Evolutionary conservation across 352 stramenopile species (phyloP).

Genomic region (Thalassiosira mediterranea): DNA sequence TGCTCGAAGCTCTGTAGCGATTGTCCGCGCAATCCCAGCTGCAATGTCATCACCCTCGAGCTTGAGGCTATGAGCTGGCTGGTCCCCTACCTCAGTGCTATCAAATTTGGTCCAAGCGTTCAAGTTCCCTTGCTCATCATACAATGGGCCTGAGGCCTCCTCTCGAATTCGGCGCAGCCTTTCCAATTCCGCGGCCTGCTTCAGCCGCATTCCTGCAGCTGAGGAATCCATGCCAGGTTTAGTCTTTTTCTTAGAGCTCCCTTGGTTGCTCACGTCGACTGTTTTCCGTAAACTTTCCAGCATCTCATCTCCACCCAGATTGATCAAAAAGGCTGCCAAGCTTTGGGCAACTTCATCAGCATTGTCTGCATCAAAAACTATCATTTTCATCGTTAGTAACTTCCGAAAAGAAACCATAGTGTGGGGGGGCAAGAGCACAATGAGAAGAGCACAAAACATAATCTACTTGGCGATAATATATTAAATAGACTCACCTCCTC

Average conservation of each 20-base stretch:
- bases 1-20: background rate
- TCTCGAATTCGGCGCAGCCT: background rate
- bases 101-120: background rate
- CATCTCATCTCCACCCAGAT: background rate
- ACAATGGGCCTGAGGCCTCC: background rate
- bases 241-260: background rate
- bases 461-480: background rate
- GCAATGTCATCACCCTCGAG: background rate
- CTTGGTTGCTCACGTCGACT: no score
- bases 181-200: background rate
- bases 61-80: no score
- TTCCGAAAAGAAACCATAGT: background rate
- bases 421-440: background rate
- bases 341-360: slow-evolving; percentile 1
- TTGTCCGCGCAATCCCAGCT: slow-evolving; percentile 4
- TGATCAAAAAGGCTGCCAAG: background rate
- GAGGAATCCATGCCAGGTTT: slow-evolving; percentile 1
- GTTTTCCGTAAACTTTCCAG: no score
- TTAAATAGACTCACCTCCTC: slow-evolving; percentile 4
- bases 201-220: slow-evolving; percentile 8
- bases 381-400: slow-evolving; percentile 13
- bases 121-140: background rate
- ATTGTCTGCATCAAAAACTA: background rate
- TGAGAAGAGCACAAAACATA: background rate
- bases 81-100: background rate